Base-by-base conservation (phyloP, 257 asterid genomes). In the Fraxinus excelsior region DNA sequence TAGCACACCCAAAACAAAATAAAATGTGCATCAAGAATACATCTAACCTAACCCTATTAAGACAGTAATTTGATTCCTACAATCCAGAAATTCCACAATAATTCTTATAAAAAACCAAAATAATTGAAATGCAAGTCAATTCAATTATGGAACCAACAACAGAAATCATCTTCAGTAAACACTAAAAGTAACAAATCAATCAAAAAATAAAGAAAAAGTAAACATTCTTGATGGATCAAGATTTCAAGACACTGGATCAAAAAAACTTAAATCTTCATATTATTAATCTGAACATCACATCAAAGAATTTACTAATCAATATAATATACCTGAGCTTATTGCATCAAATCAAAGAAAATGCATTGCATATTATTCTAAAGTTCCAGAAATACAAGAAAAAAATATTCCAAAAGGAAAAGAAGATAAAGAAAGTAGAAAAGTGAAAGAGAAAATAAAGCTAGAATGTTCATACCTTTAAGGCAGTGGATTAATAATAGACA, bases 381-480 rank as follows among this genome's bases (percentile, higher is more conserved):
- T 66, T 46, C 23, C n/a, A 65, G 28, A 72, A 58, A 76, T 49
- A 21, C 10, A 72, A 73, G 28, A 76, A 11, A 18, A 18, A 72
- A 71, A 14, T 13, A 60, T 53, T 26, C 60, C 0, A 75, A 74
- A 2, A 37, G n/a, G 40, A 71, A 71, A 32, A 35, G 71, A 16
- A 18, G 10, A 11, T 4, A 73, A 19, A 77, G 76, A 38, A 26
- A 34, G 60, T 37, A 62, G 25, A 65, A 67, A 74, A 73, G 74
- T 70, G 67, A 72, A 34, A 32, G 40, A 49, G 65, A 49, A 38
- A 76, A 66, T 60, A 32, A 32, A 79, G 80, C 60, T 67, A 51
- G 69, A 79, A 77, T 49, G 80, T 46, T 71, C 68, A 80, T 80
- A 83, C 86, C 89, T 81, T 73, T 81, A 86, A 83, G 83, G 82